These are phyloP conservation scores for Boletus patriciae DNA, from an alignment of 768 basidiomycete genomes.

Conservation along the genomic window DNA sequence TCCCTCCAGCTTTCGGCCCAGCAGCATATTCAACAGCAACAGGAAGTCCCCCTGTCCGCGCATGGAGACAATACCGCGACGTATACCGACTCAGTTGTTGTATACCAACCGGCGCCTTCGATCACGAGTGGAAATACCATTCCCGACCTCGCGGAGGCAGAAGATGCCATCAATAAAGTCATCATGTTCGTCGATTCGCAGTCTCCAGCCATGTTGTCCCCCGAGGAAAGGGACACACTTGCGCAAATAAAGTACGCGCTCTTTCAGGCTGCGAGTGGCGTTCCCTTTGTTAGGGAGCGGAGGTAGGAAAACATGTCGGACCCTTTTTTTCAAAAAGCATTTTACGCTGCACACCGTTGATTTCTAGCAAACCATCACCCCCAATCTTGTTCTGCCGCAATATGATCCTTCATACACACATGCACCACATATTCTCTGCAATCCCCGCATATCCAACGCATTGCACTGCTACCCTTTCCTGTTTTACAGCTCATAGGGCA, in stretches of 20 bases:
- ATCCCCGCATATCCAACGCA: conserved; percentile 27
- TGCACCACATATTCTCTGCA: conserved; percentile 24
- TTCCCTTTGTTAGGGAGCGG: conserved; percentile 36
- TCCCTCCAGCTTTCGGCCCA: conserved; percentile 31
- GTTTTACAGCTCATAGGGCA: conserved; percentile 17
- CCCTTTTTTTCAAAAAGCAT: conserved; percentile 21
- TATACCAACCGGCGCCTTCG: conserved; percentile 35
- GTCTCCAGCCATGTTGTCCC: conserved; percentile 29
- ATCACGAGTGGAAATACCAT: conserved; percentile 33
- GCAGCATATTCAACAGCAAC: conserved; percentile 32
- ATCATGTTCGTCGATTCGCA: conserved; percentile 52
- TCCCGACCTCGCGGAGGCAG: conserved; percentile 49
- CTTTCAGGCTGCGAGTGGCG: conserved; percentile 46
- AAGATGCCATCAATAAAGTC: conserved; percentile 54
- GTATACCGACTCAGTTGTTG: conserved; percentile 31
- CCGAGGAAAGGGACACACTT: conserved; percentile 43
- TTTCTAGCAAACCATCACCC: conserved; percentile 11
- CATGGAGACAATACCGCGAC: conserved; percentile 24
- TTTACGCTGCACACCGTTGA: conserved; percentile 12
- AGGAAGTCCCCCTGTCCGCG: conserved; percentile 30
- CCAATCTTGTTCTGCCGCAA: conserved; percentile 15
- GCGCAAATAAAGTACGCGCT: conserved; percentile 51
- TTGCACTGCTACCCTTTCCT: conserved; percentile 16
- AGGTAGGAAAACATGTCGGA: conserved; percentile 16
- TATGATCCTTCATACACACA: conserved; percentile 16